Evolutionary conservation across 306 rosid genomes (phyloP), one percentile per base, ranked within the genome.

Genomic region (Gastrolobium bilobum): DNA sequence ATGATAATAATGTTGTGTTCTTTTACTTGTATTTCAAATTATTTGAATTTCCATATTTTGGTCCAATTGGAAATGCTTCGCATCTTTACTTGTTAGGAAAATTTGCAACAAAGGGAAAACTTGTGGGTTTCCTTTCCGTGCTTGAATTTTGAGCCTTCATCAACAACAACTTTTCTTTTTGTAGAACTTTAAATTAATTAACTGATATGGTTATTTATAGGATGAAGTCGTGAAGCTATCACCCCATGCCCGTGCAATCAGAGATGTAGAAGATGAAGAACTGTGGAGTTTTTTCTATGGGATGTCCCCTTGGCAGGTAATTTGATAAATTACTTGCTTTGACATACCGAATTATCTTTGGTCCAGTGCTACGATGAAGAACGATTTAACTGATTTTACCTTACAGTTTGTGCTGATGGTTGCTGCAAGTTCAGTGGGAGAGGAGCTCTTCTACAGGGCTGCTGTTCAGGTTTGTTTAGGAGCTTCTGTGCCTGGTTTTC

Each of bases 201-300:
- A 31, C 34, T 72, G 63, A 11, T 65, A 38, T 72, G 79, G 67
- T 68, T 76, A 13, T 69, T 64, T 56, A 40, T 73, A 95, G 99
- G 99, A 95, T 68, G 99, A 95, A 85, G 96, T 95, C 77, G 99
- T 95, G 80, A 95, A 92, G 87, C 74, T 91, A 53, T 95, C 99
- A 7, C 98, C 99, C 10, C 90, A 95, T 90, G 99, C 99, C 43
- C 94, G 97, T 29, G 99, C 99, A 30, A 95, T 95, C 47, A 90
- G 99, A 92, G 99, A 95, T 61, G 99, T 92, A 38, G 99, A 95
- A 71, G 99, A 95, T 75, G 98, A 92, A 84, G 98, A 95, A 82
- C 96, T 95, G 0, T 83, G 97, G 85, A 95, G 92, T 75, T 95
- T 92, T 90, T 95, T 95, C 87, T 95, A 91, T 61, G 99, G 99